These are phyloP conservation scores for Pterula multifida DNA, from an alignment of 1,284 basidiomycete species.

Conservation along the genomic window DNA sequence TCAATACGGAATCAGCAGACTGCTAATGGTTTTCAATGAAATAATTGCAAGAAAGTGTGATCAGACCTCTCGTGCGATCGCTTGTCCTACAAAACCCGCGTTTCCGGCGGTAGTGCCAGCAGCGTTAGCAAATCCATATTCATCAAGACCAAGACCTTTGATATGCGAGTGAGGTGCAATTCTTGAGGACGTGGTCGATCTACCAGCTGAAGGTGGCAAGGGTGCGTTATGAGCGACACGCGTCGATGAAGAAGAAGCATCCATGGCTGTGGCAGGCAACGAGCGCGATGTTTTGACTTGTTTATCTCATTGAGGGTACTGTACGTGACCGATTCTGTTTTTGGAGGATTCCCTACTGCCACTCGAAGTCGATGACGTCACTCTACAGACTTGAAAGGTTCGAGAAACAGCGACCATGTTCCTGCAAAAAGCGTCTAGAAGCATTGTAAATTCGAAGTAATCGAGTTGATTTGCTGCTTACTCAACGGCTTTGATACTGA, in stretches of 20 bases:
- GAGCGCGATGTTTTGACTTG: not conserved
- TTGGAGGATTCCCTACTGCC: too few species aligned
- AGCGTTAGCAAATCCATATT: conserved; percentile 75
- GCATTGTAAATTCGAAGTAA: not conserved
- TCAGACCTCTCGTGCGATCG: conserved; percentile 78
- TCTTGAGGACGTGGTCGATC: conserved; percentile 26
- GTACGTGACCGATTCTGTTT: not conserved
- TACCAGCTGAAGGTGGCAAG: not conserved
- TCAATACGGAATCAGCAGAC: not conserved
- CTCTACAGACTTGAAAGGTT: not conserved
- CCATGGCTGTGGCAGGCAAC: not conserved
- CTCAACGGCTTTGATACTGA: too few species aligned
- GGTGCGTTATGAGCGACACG: conserved; percentile 4
- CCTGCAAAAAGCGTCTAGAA: not conserved
- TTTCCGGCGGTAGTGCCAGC: not conserved
- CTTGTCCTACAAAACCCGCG: conserved; percentile 83
- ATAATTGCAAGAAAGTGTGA: conserved; percentile 6
- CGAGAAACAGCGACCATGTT: not conserved
- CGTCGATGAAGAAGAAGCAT: conserved; percentile 2
- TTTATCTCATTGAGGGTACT: too few species aligned
- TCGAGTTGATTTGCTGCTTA: too few species aligned
- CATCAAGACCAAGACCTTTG: conserved; percentile 85
- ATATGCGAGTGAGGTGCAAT: conserved; percentile 92
- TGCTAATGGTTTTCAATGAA: conserved; percentile 8
- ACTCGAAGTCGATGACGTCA: not conserved